Conservation (phyloP, 768 basidiomycete species). For the Rhodosporidiobolus odoratus region DNA sequence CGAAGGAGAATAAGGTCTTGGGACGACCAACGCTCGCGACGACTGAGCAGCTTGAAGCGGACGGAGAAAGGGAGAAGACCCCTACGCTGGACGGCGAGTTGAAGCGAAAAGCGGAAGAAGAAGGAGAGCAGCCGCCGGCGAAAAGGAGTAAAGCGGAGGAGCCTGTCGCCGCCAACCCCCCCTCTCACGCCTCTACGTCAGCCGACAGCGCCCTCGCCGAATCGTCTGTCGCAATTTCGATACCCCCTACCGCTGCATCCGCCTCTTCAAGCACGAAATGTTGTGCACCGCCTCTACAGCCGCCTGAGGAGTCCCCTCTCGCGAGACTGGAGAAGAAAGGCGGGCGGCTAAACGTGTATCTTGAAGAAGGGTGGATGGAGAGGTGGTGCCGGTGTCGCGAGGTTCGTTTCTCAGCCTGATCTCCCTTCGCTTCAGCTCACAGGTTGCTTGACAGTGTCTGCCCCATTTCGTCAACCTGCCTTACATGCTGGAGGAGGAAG, state of each 20-base stretch:
- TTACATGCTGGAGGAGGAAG: constrained; percentile 40
- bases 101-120: constrained; percentile 16
- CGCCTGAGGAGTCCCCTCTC: background rate
- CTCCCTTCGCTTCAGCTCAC: background rate
- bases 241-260: background rate
- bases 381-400: constrained; percentile 38
- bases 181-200: background rate
- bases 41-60: background rate
- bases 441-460: constrained; percentile 25
- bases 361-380: constrained; percentile 37
- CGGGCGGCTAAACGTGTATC: constrained; percentile 26
- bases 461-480: constrained; percentile 22
- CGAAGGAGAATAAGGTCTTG: background rate
- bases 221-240: background rate
- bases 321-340: constrained; percentile 8
- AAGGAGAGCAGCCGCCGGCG: background rate
- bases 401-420: constrained; percentile 13
- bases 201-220: background rate
- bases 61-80: background rate
- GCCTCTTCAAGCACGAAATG: background rate
- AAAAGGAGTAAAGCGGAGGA: constrained; percentile 4
- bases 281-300: constrained; percentile 4
- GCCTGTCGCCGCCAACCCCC: background rate
- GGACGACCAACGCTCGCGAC: background rate
- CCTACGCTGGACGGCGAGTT: background rate